phyloP scores from a whole-genome alignment of 345 rosid genomes.

The Acer negundo region DNA sequence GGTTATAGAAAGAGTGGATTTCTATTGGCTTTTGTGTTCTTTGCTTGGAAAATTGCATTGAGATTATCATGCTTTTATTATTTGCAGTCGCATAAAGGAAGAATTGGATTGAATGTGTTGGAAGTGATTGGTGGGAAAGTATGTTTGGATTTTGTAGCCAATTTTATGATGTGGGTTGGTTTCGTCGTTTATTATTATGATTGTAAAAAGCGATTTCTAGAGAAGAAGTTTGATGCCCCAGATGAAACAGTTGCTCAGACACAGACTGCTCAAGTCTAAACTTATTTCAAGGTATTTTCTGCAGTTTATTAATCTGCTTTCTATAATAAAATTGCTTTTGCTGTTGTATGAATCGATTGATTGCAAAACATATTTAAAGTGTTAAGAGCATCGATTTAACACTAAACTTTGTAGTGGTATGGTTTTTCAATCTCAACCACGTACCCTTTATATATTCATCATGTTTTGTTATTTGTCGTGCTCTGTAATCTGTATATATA shows the following conservation, averaged over 20 bases:
- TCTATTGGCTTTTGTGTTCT: constrained; percentile 20
- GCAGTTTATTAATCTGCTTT: background rate
- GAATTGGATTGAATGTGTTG: background rate
- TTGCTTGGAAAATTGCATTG: constrained; percentile 25
- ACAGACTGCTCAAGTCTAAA: background rate
- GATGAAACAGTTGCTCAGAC: constrained; percentile 9
- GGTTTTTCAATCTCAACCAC: too few species aligned
- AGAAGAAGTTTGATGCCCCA: constrained; percentile 32
- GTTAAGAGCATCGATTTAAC: too few species aligned
- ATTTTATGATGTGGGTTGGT: constrained; percentile 31
- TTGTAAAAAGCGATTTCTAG: constrained; percentile 25
- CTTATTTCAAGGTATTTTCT: too few species aligned
- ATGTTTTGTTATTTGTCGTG: too few species aligned
- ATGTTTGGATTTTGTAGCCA: constrained; percentile 22
- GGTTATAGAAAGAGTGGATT: constrained; percentile 31
- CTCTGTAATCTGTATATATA: too few species aligned
- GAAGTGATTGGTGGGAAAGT: constrained; percentile 7
- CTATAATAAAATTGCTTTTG: background rate
- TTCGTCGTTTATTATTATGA: constrained; percentile 27
- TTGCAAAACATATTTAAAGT: too few species aligned
- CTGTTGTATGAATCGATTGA: too few species aligned
- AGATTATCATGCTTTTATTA: constrained; percentile 24
- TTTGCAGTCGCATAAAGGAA: constrained; percentile 15
- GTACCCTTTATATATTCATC: too few species aligned
- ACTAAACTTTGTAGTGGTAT: too few species aligned